These are phyloP conservation scores for Eucalyptus sp. DNA, from an alignment of 345 rosid genomes.

Conservation along the genomic window DNA sequence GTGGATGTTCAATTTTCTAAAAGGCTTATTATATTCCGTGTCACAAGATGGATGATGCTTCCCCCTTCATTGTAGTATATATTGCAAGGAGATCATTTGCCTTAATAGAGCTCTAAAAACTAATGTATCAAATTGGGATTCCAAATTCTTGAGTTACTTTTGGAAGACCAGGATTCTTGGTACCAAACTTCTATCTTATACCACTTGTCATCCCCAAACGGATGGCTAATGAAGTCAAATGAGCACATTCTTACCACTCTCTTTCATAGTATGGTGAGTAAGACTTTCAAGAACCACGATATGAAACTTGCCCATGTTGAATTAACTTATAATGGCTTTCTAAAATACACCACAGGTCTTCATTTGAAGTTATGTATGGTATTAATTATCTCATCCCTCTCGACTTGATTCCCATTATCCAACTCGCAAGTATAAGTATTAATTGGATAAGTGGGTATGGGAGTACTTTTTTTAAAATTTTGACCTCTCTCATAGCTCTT, in stretches of 20 bases:
- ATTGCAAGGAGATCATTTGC: neutral
- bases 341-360: neutral
- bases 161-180: neutral
- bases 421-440: neutral
- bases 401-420: neutral
- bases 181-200: neutral
- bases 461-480: neutral
- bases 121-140: neutral
- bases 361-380: neutral
- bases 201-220: neutral
- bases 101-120: neutral
- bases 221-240: neutral
- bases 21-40: neutral
- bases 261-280: neutral
- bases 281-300: neutral
- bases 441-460: neutral
- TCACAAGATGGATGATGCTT: neutral
- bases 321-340: neutral
- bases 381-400: neutral
- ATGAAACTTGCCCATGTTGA: neutral
- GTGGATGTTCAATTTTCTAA: neutral
- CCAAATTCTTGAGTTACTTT: neutral
- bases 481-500: neutral
- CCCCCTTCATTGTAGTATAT: neutral
- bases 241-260: neutral